Percentiles rank a stretch among this genome's conserved stretches.
phyloP scores from a whole-genome alignment of 2,329 filamentous ascomycete genomes.

The Phaeosphaeria sp. region DNA sequence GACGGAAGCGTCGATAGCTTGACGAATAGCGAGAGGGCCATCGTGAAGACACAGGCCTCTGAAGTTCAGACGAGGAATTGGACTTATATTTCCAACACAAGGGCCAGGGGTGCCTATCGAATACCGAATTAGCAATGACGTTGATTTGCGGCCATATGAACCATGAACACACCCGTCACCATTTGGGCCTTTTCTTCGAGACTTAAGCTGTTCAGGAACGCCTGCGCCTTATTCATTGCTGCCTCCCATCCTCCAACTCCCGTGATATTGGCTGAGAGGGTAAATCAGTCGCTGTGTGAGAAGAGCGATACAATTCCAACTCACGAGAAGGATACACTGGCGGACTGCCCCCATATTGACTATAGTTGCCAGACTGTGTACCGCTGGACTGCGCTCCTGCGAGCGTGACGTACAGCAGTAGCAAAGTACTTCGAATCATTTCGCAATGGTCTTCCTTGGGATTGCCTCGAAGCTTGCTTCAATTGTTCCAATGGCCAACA shows the following conservation, averaged over 20 bases:
- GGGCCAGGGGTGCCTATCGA: conserved; percentile 30
- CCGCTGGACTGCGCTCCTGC: background rate
- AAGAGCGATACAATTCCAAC: background rate
- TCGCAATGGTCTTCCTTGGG: background rate
- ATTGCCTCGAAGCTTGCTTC: background rate
- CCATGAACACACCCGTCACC: too few species aligned
- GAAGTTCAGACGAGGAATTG: conserved; percentile 48
- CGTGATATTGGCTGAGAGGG: conserved; percentile 25
- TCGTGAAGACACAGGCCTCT: conserved; percentile 51
- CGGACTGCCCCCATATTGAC: conserved; percentile 36
- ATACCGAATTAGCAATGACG: too few species aligned
- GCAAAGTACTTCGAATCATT: background rate
- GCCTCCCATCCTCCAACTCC: conserved; percentile 36
- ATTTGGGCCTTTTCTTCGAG: conserved; percentile 35
- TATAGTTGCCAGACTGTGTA: conserved; percentile 13
- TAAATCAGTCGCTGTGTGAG: background rate
- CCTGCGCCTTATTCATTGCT: conserved; percentile 27
- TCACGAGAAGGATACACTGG: conserved; percentile 37
- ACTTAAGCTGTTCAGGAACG: conserved; percentile 28
- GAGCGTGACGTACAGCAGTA: background rate
- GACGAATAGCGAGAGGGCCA: conserved; percentile 45
- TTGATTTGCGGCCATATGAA: too few species aligned
- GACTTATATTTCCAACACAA: conserved; percentile 46
- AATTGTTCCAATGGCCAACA: background rate
- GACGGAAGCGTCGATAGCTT: conserved; percentile 38